Evolutionary conservation across 2,329 filamentous ascomycete genomes (phyloP).

Genomic region (Aureobasidium subglaciale): DNA sequence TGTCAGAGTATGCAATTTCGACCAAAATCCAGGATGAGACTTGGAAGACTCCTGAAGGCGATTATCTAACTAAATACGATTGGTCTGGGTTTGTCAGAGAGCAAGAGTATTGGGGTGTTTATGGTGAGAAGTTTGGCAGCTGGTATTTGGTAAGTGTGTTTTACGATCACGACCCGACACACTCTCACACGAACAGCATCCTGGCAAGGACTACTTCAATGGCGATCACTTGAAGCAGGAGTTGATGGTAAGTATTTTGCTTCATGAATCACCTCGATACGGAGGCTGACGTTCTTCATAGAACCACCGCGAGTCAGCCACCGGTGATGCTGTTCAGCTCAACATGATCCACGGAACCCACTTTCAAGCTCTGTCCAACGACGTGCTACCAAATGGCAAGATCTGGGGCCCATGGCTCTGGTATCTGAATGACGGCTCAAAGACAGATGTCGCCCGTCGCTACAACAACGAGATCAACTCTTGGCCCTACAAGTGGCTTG

Average conservation of each 20-base stretch:
- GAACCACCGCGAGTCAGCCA: slow-evolving; percentile 43
- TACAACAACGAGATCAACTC: slow-evolving; percentile 4
- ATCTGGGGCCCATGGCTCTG: slow-evolving; percentile 35
- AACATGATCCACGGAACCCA: slow-evolving; percentile 51
- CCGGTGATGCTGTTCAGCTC: slow-evolving; percentile 46
- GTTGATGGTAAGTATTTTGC: slow-evolving; percentile 31
- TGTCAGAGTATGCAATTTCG: slow-evolving; percentile 36
- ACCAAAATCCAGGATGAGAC: slow-evolving; percentile 51
- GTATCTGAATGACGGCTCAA: slow-evolving; percentile 25
- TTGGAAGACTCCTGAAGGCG: slow-evolving; percentile 42
- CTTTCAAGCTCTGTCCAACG: slow-evolving; percentile 33
- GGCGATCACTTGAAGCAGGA: slow-evolving; percentile 49
- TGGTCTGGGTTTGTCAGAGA: slow-evolving; percentile 36
- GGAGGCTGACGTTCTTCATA: neutral
- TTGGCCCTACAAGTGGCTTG: slow-evolving; percentile 16
- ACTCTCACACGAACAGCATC: slow-evolving; percentile 19
- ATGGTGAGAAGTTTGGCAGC: slow-evolving; percentile 42
- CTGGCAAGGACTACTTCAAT: slow-evolving; percentile 47
- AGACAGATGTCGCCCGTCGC: neutral
- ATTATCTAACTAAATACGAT: slow-evolving; percentile 48
- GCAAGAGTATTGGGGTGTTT: slow-evolving; percentile 44
- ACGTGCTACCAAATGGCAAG: slow-evolving; percentile 32
- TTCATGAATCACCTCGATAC: neutral
- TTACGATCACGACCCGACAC: neutral
- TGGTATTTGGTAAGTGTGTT: slow-evolving; percentile 38